Percentiles rank a stretch among this genome's conserved stretches.
Conservation (phyloP, 106 monocot genomes). For the Platanthera guangdongensis region DNA sequence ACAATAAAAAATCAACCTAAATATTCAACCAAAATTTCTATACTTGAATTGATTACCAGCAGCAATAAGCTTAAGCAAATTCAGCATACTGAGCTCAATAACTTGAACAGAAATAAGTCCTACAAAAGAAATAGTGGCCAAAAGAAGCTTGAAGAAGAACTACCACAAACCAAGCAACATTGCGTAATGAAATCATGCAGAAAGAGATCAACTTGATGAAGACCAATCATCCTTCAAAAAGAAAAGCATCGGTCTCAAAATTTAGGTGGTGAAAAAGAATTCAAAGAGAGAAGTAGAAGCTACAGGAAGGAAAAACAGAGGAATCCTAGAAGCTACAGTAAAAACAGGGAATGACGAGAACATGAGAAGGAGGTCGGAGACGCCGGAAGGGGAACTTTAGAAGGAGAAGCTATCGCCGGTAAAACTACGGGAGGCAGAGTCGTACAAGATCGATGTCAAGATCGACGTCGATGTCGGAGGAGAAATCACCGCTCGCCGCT, state of each 20-base stretch:
- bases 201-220: not conserved
- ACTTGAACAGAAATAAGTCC: not conserved
- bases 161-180: constrained; percentile 10
- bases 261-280: not conserved
- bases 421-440: too few species aligned
- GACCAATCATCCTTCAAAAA: not conserved
- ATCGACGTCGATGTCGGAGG: too few species aligned
- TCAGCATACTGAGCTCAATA: not conserved
- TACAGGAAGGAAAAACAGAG: not conserved
- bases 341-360: too few species aligned
- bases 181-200: constrained; percentile 8
- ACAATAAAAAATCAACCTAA: too few species aligned
- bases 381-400: too few species aligned
- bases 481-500: too few species aligned
- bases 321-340: too few species aligned
- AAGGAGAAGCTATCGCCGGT: too few species aligned
- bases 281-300: not conserved
- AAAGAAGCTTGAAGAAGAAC: not conserved
- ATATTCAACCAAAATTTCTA: too few species aligned
- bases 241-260: not conserved
- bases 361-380: too few species aligned
- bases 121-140: not conserved
- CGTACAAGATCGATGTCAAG: too few species aligned
- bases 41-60: not conserved
- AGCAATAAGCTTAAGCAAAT: constrained; percentile 7